Conservation (phyloP, 2,329 filamentous ascomycete species). For the Stachybotrys echinatus region DNA sequence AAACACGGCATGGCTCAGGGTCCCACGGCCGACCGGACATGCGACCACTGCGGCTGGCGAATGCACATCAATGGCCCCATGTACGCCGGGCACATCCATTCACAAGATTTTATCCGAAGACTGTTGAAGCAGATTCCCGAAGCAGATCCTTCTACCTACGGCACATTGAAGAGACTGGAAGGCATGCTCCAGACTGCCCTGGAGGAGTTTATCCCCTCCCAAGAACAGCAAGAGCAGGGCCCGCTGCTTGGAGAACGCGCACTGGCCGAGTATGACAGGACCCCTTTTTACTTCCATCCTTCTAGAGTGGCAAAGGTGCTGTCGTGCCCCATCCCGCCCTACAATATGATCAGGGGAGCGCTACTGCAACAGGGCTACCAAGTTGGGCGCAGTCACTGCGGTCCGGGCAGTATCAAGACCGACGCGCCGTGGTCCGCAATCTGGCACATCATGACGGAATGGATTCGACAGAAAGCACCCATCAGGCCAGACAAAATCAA, state of each 20-base stretch:
- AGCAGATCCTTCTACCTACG: slow-evolving; percentile 65
- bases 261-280: slow-evolving; percentile 49
- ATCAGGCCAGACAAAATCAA: slow-evolving; percentile 69
- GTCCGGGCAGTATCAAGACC: slow-evolving; percentile 86
- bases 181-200: slow-evolving; percentile 88
- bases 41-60: slow-evolving; percentile 78
- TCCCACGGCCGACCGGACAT: slow-evolving; percentile 60
- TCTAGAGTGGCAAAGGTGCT: slow-evolving; percentile 69
- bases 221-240: slow-evolving; percentile 20
- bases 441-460: slow-evolving; percentile 92
- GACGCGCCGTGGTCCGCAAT: slow-evolving; percentile 85
- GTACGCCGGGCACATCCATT: slow-evolving; percentile 89
- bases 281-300: slow-evolving; percentile 84
- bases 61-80: slow-evolving; percentile 90
- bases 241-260: neutral
- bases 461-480: slow-evolving; percentile 75
- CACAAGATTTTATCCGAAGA: slow-evolving; percentile 71
- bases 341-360: slow-evolving; percentile 75
- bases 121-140: slow-evolving; percentile 69
- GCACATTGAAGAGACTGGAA: slow-evolving; percentile 74
- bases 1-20: slow-evolving; percentile 73
- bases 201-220: slow-evolving; percentile 57
- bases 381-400: slow-evolving; percentile 82
- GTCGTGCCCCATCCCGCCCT: slow-evolving; percentile 74
- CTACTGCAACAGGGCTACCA: slow-evolving; percentile 75